phyloP scores from a whole-genome alignment of 1,284 basidiomycete genomes.

The Ustilago hordei region DNA sequence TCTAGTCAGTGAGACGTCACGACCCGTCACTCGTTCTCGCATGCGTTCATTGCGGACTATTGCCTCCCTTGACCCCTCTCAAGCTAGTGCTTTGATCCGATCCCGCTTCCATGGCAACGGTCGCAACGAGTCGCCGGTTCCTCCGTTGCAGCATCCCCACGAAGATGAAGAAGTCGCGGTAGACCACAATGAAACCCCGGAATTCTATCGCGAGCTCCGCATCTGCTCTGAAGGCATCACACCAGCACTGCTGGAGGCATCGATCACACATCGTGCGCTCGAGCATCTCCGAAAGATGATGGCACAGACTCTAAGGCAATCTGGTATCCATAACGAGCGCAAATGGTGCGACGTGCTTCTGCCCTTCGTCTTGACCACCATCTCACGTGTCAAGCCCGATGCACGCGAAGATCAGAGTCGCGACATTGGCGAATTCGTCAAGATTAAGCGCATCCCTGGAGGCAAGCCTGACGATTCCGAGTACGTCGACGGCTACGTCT shows the following conservation, averaged over 20 bases:
- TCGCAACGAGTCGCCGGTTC: slow-evolving; percentile 31
- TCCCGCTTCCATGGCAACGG: slow-evolving; percentile 35
- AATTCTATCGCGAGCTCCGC: slow-evolving; percentile 46
- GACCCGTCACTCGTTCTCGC: slow-evolving; percentile 32
- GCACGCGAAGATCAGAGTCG: slow-evolving; percentile 79
- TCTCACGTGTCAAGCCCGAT: slow-evolving; percentile 66
- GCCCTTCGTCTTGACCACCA: slow-evolving; percentile 59
- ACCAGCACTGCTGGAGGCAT: slow-evolving; percentile 43
- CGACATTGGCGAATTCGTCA: slow-evolving; percentile 93
- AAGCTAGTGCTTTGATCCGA: slow-evolving; percentile 41
- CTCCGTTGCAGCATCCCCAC: slow-evolving; percentile 11
- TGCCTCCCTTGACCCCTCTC: slow-evolving; percentile 42
- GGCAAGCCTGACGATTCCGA: slow-evolving; percentile 91
- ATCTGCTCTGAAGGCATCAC: slow-evolving; percentile 51
- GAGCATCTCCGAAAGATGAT: slow-evolving; percentile 62
- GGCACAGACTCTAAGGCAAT: slow-evolving; percentile 57
- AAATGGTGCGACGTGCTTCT: slow-evolving; percentile 63
- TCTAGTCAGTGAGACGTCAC: slow-evolving; percentile 45
- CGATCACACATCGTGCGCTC: slow-evolving; percentile 44
- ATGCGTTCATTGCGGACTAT: slow-evolving; percentile 49
- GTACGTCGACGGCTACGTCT: slow-evolving; percentile 96
- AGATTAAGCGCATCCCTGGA: slow-evolving; percentile 98
- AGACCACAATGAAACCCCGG: slow-evolving; percentile 26
- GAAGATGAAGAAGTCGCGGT: slow-evolving; percentile 20
- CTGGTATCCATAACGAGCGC: slow-evolving; percentile 46